Conservation (phyloP, 1,284 basidiomycete genomes). For the Cryptococcus sp. region DNA sequence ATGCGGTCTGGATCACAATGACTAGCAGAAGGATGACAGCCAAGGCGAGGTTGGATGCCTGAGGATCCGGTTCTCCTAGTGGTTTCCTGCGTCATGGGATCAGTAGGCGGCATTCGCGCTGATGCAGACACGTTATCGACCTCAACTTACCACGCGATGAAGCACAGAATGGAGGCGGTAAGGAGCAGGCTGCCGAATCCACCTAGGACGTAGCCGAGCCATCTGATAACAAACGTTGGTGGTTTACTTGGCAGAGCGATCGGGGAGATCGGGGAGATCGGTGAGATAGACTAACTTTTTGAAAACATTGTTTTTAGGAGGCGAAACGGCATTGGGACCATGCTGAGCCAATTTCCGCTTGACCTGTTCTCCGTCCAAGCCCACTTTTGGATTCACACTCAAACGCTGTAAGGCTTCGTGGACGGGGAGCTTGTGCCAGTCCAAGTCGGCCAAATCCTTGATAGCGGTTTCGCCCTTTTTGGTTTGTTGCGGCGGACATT, state of each 20-base stretch:
- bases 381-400: conserved; percentile 56
- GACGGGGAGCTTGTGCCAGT: conserved; percentile 60
- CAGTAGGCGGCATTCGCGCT: neutral
- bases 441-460: conserved; percentile 52
- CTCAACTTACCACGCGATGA: conserved; percentile 53
- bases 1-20: conserved; percentile 54
- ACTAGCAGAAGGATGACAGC: conserved; percentile 56
- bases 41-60: conserved; percentile 56
- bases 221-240: conserved; percentile 27
- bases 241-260: neutral
- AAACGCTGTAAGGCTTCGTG: conserved; percentile 60
- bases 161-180: conserved; percentile 56
- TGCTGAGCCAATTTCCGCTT: conserved; percentile 55
- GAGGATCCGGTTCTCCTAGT: conserved; percentile 53
- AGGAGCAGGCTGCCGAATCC: conserved; percentile 64
- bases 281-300: conserved; percentile 38
- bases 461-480: conserved; percentile 23
- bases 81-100: conserved; percentile 51
- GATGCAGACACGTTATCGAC: neutral
- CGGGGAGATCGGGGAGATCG: too few species aligned
- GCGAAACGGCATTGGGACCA: conserved; percentile 53
- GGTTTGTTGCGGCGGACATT: conserved; percentile 6
- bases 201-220: conserved; percentile 56
- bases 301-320: conserved; percentile 49
- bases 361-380: conserved; percentile 60